Base-by-base conservation (phyloP, 768 basidiomycete genomes). In the Russula olivacea region DNA sequence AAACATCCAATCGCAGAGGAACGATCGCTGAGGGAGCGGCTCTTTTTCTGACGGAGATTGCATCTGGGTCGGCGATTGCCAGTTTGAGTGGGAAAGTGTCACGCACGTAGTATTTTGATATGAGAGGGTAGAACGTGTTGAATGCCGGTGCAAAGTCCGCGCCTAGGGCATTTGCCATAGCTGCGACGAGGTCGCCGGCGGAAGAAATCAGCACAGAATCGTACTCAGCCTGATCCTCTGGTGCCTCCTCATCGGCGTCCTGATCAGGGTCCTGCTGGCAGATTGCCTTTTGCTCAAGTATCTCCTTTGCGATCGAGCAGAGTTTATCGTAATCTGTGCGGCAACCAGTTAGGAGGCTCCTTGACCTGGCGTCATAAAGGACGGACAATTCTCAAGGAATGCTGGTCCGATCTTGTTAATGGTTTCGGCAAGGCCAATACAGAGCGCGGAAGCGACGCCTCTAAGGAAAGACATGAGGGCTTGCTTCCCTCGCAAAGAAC, bases 251-350 rank as follows among this genome's bases (percentile, higher is more conserved):
- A 4, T 81, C 82, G 67, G 93, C 91, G 68, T 93, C 93, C 67
- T 91, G 89, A 71, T 96, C 94, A 52, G 94, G 93, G 70, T 96
- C 93, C 73, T 94, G 89, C 74, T 99, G 97, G 77, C 96, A 98
- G 68, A 93, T 82, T 0, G 94, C 91, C 76, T 96, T 97, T 75
- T 93, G 89, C 72, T 94, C 91, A 49, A 99, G 80, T 67, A 99
- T 85, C 70, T 92, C 86, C 59, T 87, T 77, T 51, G 92, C 87
- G 63, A 94, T 90, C 59, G 78, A 84, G 73, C 88, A 93, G 69
- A 99, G 81, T 38, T 79, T 75, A 43, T 96, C 88, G 48, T 90
- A 78, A 67, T 88, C 89, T 91, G 58, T 34, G 38, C 38, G 30
- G 19, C 32, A 48, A 28, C 30, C 14, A 52, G 23, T 61, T 36